Evolutionary conservation across 768 basidiomycete genomes (phyloP), one percentile per base, ranked within the genome.

Genomic region (Tylopilus felleus): DNA sequence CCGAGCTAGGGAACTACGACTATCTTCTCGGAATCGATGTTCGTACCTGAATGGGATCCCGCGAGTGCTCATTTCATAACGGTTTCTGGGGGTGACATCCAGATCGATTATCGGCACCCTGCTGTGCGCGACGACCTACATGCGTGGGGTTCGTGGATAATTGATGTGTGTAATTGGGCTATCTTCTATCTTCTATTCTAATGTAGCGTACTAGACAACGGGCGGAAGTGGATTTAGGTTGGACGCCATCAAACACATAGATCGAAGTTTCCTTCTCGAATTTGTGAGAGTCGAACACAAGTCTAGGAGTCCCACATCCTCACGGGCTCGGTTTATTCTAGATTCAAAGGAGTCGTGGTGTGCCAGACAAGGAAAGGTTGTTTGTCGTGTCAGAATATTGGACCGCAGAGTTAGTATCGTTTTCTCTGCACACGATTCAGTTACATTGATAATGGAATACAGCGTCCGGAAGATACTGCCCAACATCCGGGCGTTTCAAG

Each of bases 171-270:
- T 49, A n/a, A 8, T 33, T 33, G 13, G 10, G 22, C 16, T 47
- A 25, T 4, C 13, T 47, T 56, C 6, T 31, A n/a, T 12, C 21
- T 3, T 57, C 27, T 56, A 14, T 41, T 45, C 44, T 55, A n/a
- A 47, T 8, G 1, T 14, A 12, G 12, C 22, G 51, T 19, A 49
- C 28, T 49, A 91, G 89, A 84, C 80, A 1, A 88, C 85, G 3
- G 81, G 80, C 8, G 85, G 81, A 12, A 70, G 71, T 29, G 94
- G 93, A 13, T 93, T 94, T 68, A 80, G 93, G 46, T 77, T 96
- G 27, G 94, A 96, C 65, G 94, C 93, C 17, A 88, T 94, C 59
- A 97, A 96, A 67, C 94, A 97, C 60, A 85, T 90, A 47, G 90
- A 93, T 68, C 74, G 78, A 52, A 71, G 73, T 22, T 92, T 91